These are phyloP conservation scores for Craspedostauros australis DNA, from an alignment of 108 stramenopile species.

Conservation along the genomic window DNA sequence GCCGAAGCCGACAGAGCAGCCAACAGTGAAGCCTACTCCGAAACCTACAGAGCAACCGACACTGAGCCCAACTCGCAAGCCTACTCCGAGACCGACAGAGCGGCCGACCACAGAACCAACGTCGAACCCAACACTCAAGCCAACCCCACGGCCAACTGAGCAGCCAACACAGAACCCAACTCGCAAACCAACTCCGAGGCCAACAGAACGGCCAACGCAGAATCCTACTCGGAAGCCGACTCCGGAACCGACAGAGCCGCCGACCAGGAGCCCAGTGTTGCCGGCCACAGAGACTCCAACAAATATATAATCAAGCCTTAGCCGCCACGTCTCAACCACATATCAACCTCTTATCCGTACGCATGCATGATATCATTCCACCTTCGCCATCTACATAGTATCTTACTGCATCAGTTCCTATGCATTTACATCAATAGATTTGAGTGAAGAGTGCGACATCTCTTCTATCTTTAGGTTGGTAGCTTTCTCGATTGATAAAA, in stretches of 20 bases:
- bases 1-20: conserved; percentile 1
- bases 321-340: too few relatives aligned
- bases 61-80: not conserved
- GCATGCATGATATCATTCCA: too few relatives aligned
- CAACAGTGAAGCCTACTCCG: conserved; percentile 3
- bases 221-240: too few relatives aligned
- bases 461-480: not conserved
- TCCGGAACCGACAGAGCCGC: too few relatives aligned
- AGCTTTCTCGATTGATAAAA: not conserved
- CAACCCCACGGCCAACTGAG: conserved; percentile 2
- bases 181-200: conserved; percentile 5
- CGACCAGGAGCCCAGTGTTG: too few relatives aligned
- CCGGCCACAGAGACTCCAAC: too few relatives aligned
- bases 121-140: conserved; percentile 1
- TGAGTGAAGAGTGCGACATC: too few relatives aligned
- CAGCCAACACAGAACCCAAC: conserved; percentile 4
- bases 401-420: too few relatives aligned
- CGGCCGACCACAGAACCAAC: conserved; percentile 13
- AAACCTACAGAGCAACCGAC: conserved; percentile 5
- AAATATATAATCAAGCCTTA: too few relatives aligned
- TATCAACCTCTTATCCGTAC: too few relatives aligned
- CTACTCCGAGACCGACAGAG: conserved; percentile 3
- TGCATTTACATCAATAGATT: too few relatives aligned
- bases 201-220: conserved; percentile 2
- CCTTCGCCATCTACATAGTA: too few relatives aligned